phyloP scores from a whole-genome alignment of 306 rosid species.

The Vigna hirtella region DNA sequence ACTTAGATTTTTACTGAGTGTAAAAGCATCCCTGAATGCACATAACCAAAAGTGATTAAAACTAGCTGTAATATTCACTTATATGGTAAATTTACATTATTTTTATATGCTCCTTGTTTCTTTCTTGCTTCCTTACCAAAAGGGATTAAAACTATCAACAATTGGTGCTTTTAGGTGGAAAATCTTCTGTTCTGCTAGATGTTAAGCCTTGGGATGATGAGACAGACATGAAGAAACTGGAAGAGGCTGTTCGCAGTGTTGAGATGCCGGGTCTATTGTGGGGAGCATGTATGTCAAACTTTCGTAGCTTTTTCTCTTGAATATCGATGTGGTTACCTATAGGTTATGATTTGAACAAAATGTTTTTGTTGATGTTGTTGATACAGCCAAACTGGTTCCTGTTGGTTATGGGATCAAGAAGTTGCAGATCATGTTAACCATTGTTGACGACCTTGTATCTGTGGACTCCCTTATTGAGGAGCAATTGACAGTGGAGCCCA shows the following conservation, averaged over 20 bases:
- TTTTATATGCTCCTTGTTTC: neutral
- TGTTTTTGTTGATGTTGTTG: constrained; percentile 21
- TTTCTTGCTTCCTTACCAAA: neutral
- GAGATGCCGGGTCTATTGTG: constrained; percentile 75
- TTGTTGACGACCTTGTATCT: constrained; percentile 81
- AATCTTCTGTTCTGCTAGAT: constrained; percentile 79
- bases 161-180: constrained; percentile 61
- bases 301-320: neutral
- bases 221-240: constrained; percentile 88
- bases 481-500: constrained; percentile 65
- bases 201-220: constrained; percentile 94
- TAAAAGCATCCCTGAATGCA: neutral
- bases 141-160: neutral
- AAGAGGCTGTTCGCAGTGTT: constrained; percentile 73
- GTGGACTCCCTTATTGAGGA: constrained; percentile 78
- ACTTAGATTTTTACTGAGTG: neutral
- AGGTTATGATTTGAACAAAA: neutral
- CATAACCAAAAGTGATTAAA: too few relatives aligned
- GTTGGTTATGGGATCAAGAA: constrained; percentile 90
- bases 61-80: neutral
- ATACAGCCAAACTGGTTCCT: constrained; percentile 69
- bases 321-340: neutral
- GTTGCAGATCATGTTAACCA: constrained; percentile 78
- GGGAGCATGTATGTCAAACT: constrained; percentile 76
- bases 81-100: neutral